These are phyloP conservation scores for Ophiocordyceps camponoti-floridani DNA, from an alignment of 2,329 filamentous ascomycete genomes.

Conservation along the genomic window DNA sequence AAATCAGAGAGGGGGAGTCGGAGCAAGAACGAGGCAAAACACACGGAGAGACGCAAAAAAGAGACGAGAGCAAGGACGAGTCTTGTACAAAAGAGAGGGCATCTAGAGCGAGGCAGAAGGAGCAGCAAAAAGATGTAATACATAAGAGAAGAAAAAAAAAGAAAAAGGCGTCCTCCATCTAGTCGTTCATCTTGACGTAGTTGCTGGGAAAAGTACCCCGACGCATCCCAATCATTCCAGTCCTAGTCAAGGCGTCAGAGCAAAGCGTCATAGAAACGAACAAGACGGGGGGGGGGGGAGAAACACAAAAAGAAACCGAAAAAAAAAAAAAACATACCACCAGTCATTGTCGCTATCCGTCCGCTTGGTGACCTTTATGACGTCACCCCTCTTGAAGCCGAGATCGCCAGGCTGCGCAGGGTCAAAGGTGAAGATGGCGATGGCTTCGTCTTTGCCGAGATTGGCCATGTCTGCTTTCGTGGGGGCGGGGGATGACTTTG, in stretches of 20 bases:
- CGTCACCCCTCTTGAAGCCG: slow-evolving; percentile 90
- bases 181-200: slow-evolving; percentile 50
- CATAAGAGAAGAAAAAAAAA: neutral
- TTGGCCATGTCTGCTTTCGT: slow-evolving; percentile 46
- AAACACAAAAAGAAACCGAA: neutral
- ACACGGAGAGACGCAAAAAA: neutral
- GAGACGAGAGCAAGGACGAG: too few species aligned
- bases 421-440: slow-evolving; percentile 88
- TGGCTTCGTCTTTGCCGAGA: slow-evolving; percentile 58
- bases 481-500: slow-evolving; percentile 36
- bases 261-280: neutral
- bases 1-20: neutral
- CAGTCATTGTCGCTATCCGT: slow-evolving; percentile 90
- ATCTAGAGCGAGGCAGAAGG: neutral
- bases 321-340: slow-evolving; percentile 54
- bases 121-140: neutral
- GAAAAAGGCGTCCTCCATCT: neutral
- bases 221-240: slow-evolving; percentile 66
- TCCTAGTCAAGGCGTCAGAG: slow-evolving; percentile 31
- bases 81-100: too few species aligned
- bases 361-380: slow-evolving; percentile 88
- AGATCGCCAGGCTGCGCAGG: slow-evolving; percentile 84
- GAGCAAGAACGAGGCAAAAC: neutral
- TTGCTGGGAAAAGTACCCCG: slow-evolving; percentile 89
- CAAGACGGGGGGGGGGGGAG: neutral